A percentile compares a stretch with the other conserved stretches of the same genome.
Evolutionary conservation across 1,284 basidiomycete genomes (phyloP).

Genomic region (Ganoderma lucidum): DNA sequence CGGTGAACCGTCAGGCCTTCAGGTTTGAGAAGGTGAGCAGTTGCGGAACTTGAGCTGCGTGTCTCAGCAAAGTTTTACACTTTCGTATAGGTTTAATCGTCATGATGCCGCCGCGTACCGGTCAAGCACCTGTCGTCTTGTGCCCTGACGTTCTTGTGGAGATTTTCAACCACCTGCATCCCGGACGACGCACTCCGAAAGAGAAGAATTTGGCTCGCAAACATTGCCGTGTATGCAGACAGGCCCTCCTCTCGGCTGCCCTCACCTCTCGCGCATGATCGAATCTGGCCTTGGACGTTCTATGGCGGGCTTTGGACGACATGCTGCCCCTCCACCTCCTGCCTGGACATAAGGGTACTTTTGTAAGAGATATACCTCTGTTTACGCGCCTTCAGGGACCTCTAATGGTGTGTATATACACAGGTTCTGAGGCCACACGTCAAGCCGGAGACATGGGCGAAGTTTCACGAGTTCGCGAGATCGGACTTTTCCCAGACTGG

Average conservation of each 20-base stretch:
- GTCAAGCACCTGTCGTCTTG: not conserved
- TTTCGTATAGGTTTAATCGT: not conserved
- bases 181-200: not conserved
- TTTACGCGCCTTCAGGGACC: not conserved
- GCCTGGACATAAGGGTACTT: not conserved
- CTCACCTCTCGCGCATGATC: not conserved
- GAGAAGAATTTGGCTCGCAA: not conserved
- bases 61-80: not conserved
- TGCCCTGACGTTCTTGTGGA: not conserved
- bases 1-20: too few species aligned
- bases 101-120: not conserved
- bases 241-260: not conserved
- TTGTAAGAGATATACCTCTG: not conserved
- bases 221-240: not conserved
- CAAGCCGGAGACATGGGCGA: not conserved
- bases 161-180: not conserved
- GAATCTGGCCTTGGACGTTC: not conserved
- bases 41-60: not conserved
- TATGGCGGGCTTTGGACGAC: slow-evolving; percentile 1
- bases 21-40: too few species aligned
- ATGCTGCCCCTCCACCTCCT: not conserved
- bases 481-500: not conserved
- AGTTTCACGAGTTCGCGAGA: not conserved
- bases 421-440: not conserved
- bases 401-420: not conserved